Base-by-base conservation (phyloP, 2,329 filamentous ascomycete genomes). In the Arthrobotrys entomopaga region DNA sequence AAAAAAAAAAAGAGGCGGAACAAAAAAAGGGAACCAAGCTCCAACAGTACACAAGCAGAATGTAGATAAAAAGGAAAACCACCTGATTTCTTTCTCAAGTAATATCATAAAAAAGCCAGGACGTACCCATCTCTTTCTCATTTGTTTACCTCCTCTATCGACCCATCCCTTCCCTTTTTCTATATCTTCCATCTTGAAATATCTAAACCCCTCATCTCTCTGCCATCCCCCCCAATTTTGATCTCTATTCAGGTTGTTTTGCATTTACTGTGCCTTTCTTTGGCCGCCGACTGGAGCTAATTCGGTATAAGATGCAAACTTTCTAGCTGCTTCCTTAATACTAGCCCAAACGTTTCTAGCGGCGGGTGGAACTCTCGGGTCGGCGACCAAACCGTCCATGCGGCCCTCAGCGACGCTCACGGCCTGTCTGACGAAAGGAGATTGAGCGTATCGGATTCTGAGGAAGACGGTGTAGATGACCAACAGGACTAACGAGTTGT, bases 391-490 rank as follows among this genome's bases (percentile, higher is more conserved):
- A 19, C 77, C 78, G 65, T 79, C 77, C 46, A 76, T 76, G 20
- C 69, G 67, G 15, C 72, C 71, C 57, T 79, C 78, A 16, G 78
- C 65, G n/a, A 76, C 73, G 29, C 65, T 72, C 26, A 79, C 53
- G 8, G 77, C 78, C 63, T 79, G 77, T 60, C 72, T 76, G 20
- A 98, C 91, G 80, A 98, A 97, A 77, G 85, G 87, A 87, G 92
- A 97, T 86, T 98, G 94, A 69, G 89, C 86, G 84, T 90, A 94
- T 80, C 95, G 90, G 48, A 93, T 91, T 78, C 95, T 92, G 81
- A 98, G 88, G 87, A 99, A 99, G 79, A 89, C 87, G 77, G 93
- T 93, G 87, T 98, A 99, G 81, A 96, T 82, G 75, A 84, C 84
- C 75, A 99, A 84, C 60, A 98, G 86, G 80, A 97, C 89, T 92